Evolutionary conservation across 192 early-diverging fungal genomes (phyloP).

Genomic region (Haplosporangium gracile): DNA sequence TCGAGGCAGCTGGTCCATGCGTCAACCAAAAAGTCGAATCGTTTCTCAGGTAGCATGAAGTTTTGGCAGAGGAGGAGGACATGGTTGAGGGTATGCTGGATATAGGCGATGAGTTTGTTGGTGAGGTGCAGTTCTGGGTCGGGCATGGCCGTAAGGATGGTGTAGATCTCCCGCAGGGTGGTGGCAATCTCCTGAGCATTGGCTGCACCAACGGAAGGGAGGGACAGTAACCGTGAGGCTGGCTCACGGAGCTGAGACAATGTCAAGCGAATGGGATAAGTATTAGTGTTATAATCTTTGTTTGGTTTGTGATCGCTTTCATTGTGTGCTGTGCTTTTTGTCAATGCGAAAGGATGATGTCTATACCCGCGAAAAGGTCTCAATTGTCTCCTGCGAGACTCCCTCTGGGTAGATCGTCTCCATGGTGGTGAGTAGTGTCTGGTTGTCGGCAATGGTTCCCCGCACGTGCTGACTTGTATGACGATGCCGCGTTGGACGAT

Average conservation of each 20-base stretch:
- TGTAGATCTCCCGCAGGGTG: slow-evolving; percentile 1
- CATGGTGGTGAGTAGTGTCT: neutral
- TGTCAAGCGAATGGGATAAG: neutral
- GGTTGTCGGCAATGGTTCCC: neutral
- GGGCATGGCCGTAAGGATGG: slow-evolving; percentile 16
- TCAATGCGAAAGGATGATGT: neutral
- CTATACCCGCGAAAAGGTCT: neutral
- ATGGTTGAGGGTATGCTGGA: slow-evolving; percentile 32
- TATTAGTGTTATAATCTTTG: neutral
- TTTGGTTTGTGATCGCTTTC: neutral
- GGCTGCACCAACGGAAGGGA: slow-evolving; percentile 20
- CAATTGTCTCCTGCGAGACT: slow-evolving; percentile 2
- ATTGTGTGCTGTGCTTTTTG: neutral
- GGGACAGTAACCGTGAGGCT: slow-evolving; percentile 14
- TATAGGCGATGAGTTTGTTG: slow-evolving; percentile 28
- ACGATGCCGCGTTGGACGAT: neutral
- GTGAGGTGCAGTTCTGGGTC: slow-evolving; percentile 41
- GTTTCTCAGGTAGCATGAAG: slow-evolving; percentile 24
- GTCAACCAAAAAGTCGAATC: slow-evolving; percentile 45
- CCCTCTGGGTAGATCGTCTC: neutral
- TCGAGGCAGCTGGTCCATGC: slow-evolving; percentile 42
- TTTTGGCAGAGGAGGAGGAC: slow-evolving; percentile 23
- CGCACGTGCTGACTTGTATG: neutral
- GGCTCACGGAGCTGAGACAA: slow-evolving; percentile 23
- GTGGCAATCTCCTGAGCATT: slow-evolving; percentile 23